These are phyloP conservation scores for Spiraea crenata DNA, from an alignment of 331 rosid genomes.

Conservation along the genomic window DNA sequence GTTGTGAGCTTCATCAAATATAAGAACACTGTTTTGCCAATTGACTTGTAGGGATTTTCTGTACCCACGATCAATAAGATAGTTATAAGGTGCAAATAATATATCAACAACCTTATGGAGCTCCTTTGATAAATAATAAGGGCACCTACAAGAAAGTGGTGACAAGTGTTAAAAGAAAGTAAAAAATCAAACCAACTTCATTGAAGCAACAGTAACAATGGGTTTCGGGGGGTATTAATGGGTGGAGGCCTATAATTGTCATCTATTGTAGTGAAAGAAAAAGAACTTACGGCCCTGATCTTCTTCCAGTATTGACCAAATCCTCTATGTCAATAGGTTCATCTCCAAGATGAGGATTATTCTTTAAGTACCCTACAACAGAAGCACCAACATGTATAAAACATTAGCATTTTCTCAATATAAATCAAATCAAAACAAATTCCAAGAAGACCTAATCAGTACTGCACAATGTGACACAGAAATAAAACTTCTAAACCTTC, in stretches of 20 bases:
- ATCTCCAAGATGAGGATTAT: conserved; percentile 81
- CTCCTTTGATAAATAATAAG: conserved; percentile 85
- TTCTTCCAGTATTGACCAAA: conserved; percentile 78
- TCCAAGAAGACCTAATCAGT: conserved; percentile 15
- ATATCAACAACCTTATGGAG: conserved; percentile 83
- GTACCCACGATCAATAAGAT: conserved; percentile 75
- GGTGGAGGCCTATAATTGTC: background rate
- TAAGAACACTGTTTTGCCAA: conserved; percentile 80
- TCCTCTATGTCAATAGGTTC: conserved; percentile 96
- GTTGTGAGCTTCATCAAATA: conserved; percentile 99
- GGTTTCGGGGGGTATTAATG: background rate
- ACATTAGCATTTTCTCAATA: conserved; percentile 21
- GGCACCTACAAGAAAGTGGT: conserved; percentile 66
- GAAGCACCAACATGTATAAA: conserved; percentile 26
- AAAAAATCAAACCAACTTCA: conserved; percentile 25
- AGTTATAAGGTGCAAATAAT: conserved; percentile 89
- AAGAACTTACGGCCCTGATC: conserved; percentile 82
- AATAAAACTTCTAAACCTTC: background rate
- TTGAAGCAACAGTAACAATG: conserved; percentile 21
- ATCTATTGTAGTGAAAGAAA: conserved; percentile 15
- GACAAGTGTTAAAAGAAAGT: background rate
- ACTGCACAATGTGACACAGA: conserved; percentile 13
- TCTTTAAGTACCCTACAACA: conserved; percentile 62
- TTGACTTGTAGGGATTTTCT: conserved; percentile 50
- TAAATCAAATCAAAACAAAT: conserved; percentile 9